Conservation (phyloP, 208 protist species). For the Acanthamoeba triangularis region DNA sequence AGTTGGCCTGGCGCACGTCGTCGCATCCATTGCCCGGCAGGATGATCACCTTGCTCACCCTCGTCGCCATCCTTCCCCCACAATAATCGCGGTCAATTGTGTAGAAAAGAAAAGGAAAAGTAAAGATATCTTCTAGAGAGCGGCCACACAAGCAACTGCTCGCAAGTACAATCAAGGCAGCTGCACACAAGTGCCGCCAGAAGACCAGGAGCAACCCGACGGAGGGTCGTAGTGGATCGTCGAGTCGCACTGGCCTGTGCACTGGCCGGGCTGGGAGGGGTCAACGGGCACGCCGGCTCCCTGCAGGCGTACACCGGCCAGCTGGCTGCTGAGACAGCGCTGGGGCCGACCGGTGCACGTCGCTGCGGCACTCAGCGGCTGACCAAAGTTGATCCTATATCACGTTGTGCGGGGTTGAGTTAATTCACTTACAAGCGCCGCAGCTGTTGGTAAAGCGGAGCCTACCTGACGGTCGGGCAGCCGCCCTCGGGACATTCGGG, state of each 20-base stretch:
- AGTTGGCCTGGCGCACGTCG: neutral
- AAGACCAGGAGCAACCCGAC: neutral
- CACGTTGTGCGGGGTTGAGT: no score
- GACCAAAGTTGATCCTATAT: neutral
- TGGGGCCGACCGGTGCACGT: neutral
- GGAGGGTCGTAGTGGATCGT: neutral
- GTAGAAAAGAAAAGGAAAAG: no score
- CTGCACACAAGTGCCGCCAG: no score
- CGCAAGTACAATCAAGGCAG: no score
- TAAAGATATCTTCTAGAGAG: no score
- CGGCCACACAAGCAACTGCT: no score
- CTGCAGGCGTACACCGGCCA: neutral
- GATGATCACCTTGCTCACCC: conserved; percentile 22
- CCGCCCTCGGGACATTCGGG: neutral
- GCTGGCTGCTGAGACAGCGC: neutral
- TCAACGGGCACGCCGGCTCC: neutral
- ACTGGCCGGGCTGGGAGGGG: neutral
- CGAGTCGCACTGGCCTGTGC: conserved; percentile 1
- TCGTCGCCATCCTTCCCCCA: no score
- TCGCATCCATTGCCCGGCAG: conserved; percentile 32
- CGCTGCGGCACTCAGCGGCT: neutral
- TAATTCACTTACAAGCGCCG: neutral
- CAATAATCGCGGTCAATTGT: no score
- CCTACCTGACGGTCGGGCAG: neutral
- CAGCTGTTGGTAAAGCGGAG: neutral